Conservation (phyloP, 805 yeast species). For the Suhomyces canberraensis region DNA sequence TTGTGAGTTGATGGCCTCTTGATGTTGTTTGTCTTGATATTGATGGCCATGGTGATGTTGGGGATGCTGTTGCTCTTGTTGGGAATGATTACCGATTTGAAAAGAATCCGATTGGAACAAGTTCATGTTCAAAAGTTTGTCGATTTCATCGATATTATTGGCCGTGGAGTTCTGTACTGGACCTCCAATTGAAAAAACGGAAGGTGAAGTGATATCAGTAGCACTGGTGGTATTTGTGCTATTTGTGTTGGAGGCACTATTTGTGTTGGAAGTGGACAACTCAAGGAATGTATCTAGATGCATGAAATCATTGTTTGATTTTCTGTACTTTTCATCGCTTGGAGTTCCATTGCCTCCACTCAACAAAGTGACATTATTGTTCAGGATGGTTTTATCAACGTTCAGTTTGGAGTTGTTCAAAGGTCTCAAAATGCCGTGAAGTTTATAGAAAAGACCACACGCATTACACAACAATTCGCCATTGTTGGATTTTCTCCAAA, state of each 20-base stretch:
- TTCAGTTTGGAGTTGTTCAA: conserved; percentile 18
- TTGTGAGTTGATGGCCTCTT: neutral
- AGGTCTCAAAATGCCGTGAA: conserved; percentile 45
- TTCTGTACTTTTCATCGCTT: neutral
- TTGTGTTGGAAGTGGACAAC: conserved; percentile 3
- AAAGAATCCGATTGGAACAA: conserved; percentile 35
- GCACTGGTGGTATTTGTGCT: conserved; percentile 2
- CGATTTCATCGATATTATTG: conserved; percentile 34
- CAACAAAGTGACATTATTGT: conserved; percentile 23
- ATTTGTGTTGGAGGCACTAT: neutral
- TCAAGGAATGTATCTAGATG: conserved; percentile 17
- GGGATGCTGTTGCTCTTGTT: neutral
- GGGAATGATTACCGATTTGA: conserved; percentile 16
- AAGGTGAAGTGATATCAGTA: conserved; percentile 3
- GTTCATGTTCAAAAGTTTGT: conserved; percentile 37
- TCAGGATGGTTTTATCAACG: conserved; percentile 20
- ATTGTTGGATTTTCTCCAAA: conserved; percentile 41
- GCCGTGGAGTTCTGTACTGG: conserved; percentile 1
- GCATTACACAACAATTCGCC: conserved; percentile 46
- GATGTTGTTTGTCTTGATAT: neutral
- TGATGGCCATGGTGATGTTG: neutral
- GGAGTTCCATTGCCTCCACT: conserved; percentile 9
- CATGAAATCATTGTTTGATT: conserved; percentile 11
- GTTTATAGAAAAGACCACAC: conserved; percentile 43
- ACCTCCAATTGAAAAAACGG: neutral